These are phyloP conservation scores for Pseudocercospora cruenta DNA, from an alignment of 2,329 filamentous ascomycete genomes.

Conservation along the genomic window DNA sequence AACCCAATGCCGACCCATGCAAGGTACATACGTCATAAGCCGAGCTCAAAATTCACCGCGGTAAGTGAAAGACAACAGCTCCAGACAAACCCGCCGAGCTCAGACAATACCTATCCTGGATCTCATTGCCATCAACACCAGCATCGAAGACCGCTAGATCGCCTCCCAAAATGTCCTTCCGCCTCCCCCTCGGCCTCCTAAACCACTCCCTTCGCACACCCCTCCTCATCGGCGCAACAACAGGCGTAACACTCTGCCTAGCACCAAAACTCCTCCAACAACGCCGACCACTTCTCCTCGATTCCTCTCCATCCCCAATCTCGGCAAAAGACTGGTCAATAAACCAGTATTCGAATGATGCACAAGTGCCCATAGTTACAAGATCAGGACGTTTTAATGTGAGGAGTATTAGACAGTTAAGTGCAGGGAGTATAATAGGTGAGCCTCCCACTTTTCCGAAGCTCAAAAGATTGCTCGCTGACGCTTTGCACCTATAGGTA, in stretches of 20 bases:
- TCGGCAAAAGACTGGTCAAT: slow-evolving; percentile 45
- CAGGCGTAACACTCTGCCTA: slow-evolving; percentile 32
- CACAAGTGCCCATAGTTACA: slow-evolving; percentile 43
- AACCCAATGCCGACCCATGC: neutral
- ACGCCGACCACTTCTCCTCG: slow-evolving; percentile 42
- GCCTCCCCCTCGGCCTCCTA: slow-evolving; percentile 43
- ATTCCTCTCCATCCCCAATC: slow-evolving; percentile 34
- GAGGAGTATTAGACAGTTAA: slow-evolving; percentile 49
- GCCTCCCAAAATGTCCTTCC: slow-evolving; percentile 17
- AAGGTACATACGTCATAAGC: neutral
- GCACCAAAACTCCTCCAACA: slow-evolving; percentile 35
- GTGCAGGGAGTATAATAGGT: slow-evolving; percentile 52
- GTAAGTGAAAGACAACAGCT: neutral
- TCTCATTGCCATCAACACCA: neutral
- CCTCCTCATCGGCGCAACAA: slow-evolving; percentile 33
- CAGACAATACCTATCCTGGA: neutral
- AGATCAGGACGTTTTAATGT: slow-evolving; percentile 47
- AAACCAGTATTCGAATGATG: slow-evolving; percentile 39
- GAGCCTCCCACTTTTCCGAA: slow-evolving; percentile 11
- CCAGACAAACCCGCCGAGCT: too few relatives aligned
- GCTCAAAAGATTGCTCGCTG: neutral
- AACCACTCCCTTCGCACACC: slow-evolving; percentile 41
- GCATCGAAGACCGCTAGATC: neutral
- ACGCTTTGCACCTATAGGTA: slow-evolving; percentile 52
- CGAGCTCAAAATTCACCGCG: neutral